Evolutionary conservation across 352 stramenopile genomes (phyloP).

Genomic region (Phytophthora chlamydospora): DNA sequence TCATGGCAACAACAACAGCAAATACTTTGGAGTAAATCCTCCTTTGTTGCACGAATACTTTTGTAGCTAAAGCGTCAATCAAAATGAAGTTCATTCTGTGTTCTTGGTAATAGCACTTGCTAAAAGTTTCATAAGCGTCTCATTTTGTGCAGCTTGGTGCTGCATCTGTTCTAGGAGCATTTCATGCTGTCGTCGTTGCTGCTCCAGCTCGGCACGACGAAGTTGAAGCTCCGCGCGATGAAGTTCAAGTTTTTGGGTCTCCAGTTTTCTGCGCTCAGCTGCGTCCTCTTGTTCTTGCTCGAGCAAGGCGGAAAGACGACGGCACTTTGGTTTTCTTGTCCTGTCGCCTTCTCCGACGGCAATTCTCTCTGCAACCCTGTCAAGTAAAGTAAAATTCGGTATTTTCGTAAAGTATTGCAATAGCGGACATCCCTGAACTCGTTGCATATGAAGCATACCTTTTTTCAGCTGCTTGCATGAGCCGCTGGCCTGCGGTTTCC

Average conservation of each 20-base stretch:
- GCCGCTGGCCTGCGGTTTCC: background rate
- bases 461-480: slow-evolving; percentile 2
- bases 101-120: background rate
- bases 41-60: slow-evolving; percentile 5
- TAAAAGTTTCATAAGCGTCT: slow-evolving; percentile 1
- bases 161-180: slow-evolving; percentile 2
- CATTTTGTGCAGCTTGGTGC: slow-evolving; percentile 1
- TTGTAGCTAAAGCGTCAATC: background rate
- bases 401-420: too few relatives aligned
- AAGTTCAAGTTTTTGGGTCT: background rate
- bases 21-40: background rate
- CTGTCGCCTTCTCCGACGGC: background rate
- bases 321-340: background rate
- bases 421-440: background rate
- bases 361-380: background rate
- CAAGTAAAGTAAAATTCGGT: too few relatives aligned
- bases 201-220: slow-evolving; percentile 2
- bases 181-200: background rate
- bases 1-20: slow-evolving; percentile 9
- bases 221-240: background rate
- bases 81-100: background rate
- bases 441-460: background rate
- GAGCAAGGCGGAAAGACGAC: background rate
- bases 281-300: background rate
- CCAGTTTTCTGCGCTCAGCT: background rate